These are phyloP conservation scores for Conticribra weissflogii DNA, from an alignment of 108 stramenopile species.

Conservation along the genomic window DNA sequence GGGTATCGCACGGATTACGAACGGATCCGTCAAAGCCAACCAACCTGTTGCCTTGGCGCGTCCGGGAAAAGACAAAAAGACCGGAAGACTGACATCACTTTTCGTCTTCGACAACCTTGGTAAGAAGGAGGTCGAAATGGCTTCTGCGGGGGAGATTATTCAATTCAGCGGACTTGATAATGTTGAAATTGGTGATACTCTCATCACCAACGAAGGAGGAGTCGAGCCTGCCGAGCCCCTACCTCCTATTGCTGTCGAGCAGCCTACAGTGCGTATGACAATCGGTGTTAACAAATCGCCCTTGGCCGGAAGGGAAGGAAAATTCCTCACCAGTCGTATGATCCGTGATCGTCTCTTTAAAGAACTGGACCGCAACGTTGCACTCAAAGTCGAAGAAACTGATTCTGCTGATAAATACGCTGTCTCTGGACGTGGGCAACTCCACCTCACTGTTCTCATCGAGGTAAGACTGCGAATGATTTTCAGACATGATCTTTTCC, in stretches of 20 bases:
- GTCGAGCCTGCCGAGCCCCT: constrained; percentile 85
- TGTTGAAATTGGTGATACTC: constrained; percentile 96
- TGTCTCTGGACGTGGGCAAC: constrained; percentile 97
- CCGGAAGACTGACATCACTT: constrained; percentile 83
- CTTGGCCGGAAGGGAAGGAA: constrained; percentile 97
- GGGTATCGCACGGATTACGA: constrained; percentile 94
- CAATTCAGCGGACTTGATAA: constrained; percentile 94
- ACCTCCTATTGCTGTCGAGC: constrained; percentile 96
- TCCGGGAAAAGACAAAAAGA: constrained; percentile 80
- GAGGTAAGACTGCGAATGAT: constrained; percentile 64
- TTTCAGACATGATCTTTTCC: too few relatives aligned
- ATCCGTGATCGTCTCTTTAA: constrained; percentile 97
- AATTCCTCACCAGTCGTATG: constrained; percentile 94
- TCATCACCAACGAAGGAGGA: constrained; percentile 85
- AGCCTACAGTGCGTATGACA: constrained; percentile 98
- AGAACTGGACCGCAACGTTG: constrained; percentile 97
- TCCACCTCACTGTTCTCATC: constrained; percentile 98
- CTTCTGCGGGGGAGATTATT: constrained; percentile 97
- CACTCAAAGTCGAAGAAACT: constrained; percentile 86
- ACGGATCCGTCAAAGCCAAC: constrained; percentile 83
- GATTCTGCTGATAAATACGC: constrained; percentile 94
- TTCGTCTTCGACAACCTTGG: constrained; percentile 97
- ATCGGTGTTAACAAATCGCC: constrained; percentile 99
- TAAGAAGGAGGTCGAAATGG: constrained; percentile 87
- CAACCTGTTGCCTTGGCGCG: constrained; percentile 79